phyloP scores from a whole-genome alignment of 108 stramenopile species.

The Schizochytrium sp. region DNA sequence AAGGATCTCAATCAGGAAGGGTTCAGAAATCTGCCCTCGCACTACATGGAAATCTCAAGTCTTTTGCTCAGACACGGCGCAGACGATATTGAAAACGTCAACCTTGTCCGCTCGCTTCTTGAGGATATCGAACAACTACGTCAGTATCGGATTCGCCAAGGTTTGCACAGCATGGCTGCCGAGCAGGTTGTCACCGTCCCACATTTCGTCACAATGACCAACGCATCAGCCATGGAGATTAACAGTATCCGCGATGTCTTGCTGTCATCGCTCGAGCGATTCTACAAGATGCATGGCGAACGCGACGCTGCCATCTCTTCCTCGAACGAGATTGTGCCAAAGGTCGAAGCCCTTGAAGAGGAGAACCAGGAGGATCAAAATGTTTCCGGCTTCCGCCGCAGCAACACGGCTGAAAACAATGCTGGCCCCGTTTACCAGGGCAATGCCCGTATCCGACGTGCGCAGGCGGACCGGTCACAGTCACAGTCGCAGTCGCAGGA shows the following conservation, averaged over 20 bases:
- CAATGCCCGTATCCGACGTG: background rate
- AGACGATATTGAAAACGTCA: background rate
- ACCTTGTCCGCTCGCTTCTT: background rate
- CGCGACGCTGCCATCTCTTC: background rate
- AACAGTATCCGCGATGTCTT: background rate
- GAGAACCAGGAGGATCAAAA: background rate
- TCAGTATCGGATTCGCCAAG: background rate
- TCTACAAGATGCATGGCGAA: background rate
- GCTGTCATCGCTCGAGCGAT: background rate
- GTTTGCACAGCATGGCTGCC: background rate
- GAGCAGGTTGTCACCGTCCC: background rate
- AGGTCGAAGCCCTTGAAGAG: background rate
- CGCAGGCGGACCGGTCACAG: background rate
- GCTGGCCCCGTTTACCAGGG: background rate
- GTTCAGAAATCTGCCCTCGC: background rate
- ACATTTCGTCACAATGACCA: background rate
- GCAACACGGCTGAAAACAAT: background rate
- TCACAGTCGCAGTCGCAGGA: background rate
- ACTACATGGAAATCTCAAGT: background rate
- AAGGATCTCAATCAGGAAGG: background rate
- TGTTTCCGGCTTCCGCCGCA: background rate
- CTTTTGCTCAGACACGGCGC: background rate
- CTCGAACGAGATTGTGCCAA: background rate
- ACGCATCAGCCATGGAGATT: background rate
- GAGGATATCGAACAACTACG: background rate